These are phyloP conservation scores for Bolboschoenoplectus hybrid DNA, from an alignment of 202 grass and related monocot genomes.

Conservation along the genomic window DNA sequence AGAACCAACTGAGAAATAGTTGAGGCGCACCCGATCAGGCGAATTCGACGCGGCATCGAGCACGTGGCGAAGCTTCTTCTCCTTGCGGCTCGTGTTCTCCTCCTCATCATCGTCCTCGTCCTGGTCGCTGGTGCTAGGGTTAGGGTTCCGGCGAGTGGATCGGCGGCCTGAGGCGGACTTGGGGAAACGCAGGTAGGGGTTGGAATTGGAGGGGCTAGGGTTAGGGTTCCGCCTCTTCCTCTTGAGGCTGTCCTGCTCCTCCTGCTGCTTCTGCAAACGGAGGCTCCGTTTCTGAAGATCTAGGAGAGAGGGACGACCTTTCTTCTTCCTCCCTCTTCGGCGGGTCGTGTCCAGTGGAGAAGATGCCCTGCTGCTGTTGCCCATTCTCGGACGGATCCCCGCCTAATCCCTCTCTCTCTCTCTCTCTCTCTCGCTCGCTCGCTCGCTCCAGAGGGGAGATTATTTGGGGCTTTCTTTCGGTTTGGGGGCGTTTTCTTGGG, in stretches of 20 bases:
- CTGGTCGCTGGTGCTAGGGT: conserved; percentile 40
- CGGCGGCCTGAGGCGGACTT: conserved; percentile 11
- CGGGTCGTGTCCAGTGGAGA: conserved; percentile 30
- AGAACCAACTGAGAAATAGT: conserved; percentile 43
- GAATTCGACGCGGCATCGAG: background rate
- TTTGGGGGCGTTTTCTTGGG: conserved; percentile 36
- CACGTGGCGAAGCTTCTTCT: conserved; percentile 78
- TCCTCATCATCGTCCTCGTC: conserved; percentile 50
- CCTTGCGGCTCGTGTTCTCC: conserved; percentile 45
- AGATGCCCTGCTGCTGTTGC: conserved; percentile 36
- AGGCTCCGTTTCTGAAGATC: conserved; percentile 69
- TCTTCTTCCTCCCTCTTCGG: conserved; percentile 70
- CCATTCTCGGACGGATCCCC: conserved; percentile 31
- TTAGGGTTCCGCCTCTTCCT: conserved; percentile 65
- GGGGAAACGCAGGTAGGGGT: conserved; percentile 16
- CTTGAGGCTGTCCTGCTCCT: conserved; percentile 65
- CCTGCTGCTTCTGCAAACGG: conserved; percentile 57
- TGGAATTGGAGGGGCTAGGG: conserved; percentile 48
- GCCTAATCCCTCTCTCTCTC: conserved; percentile 6
- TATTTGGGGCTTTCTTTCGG: conserved; percentile 33
- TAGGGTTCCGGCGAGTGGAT: conserved; percentile 49
- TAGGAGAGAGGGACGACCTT: conserved; percentile 53
- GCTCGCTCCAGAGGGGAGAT: conserved; percentile 29
- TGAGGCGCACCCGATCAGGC: conserved; percentile 36
- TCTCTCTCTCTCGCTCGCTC: background rate